Evolutionary conservation across 1,284 basidiomycete genomes (phyloP), one percentile per base, ranked within the genome.

Genomic region (Inonotus obliquus): DNA sequence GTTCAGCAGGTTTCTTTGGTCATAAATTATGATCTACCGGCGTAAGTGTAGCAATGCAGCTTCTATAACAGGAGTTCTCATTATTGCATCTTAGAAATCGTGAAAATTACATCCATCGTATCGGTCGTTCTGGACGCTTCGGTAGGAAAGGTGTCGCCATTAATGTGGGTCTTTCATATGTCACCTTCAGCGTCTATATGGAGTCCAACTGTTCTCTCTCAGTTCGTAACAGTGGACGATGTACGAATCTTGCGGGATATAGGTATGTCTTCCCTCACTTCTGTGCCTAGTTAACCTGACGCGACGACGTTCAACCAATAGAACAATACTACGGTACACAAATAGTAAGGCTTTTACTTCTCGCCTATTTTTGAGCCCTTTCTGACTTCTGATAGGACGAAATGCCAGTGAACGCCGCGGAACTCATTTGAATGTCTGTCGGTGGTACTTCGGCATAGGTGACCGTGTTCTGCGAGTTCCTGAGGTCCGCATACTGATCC

Each of bases 101-200:
- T 82, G 96, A 98, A 81, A 97, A 98, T 76, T 99, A 99, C 78
- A 96, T 99, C 67, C 96, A 98, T 78, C 89, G 96, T 69, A 98
- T 98, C 70, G 96, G 96, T 75, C 88, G 95, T 62, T 94, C 92
- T 59, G 96, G 96, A 69, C 91, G 96, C 61, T 98, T 97, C 74
- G 94, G 94, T 66, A 83, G 94, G 66, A 96, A 96, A 76, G 94
- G 94, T 79, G 95, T 92, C 68, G 94, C 86, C 59, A 94, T 91
- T 76, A 97, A 90, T 75, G 91, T 93, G 71, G 63, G 74, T 67
- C 3, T 29, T 37, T n/a, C 41, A 19, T 45, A 47, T 54, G 35
- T 14, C 17, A 57, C 32, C 49, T 51, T 45, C 59, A 49, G 49
- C 44, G n/a, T 27, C 51, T 52, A 35, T 1, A 11, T 27, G 25